Evolutionary conservation across 495 filamentous ascomycete species (phyloP), one percentile per base, ranked within the genome.

Genomic region (Rusavskia elegans): DNA sequence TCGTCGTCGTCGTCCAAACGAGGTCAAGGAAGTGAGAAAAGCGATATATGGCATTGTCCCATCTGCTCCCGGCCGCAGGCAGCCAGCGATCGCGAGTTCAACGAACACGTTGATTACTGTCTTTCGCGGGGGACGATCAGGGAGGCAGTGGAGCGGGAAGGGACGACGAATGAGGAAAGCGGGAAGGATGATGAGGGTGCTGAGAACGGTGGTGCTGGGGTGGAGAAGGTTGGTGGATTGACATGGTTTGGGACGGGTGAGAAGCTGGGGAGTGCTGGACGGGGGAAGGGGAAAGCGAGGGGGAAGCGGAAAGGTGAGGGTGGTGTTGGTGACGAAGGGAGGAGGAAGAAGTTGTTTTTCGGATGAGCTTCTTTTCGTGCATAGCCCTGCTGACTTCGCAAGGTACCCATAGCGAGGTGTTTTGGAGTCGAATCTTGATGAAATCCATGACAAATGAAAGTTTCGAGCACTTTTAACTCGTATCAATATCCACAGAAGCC

Each of bases 21-120:
- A 54, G 7, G 36, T 39, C 3, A 57, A 63, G 27, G 68, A 45
- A 41, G 29, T 7, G 21, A 56, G 21, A 57, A 55, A n/a, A 48
- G 45, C 17, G 17, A 46, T 17, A 46, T 71, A 58, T 96, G 88
- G 89, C 74, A 82, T 20, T 97, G 92, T 64, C 92, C 92, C 0
- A 87, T 97, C 37, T 97, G 92, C 63, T 63, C 63, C 3, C 70
- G 80, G 41, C 82, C 84, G 0, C 87, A 95, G 59, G 53, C 69
- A 4, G 80, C 89, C 0, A 77, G 88, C 55, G 87, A 96, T 62
- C 72, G 73, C 37, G 64, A 63, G 6, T 96, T 99, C 67, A 99
- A 99, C 57, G 81, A 83, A 48, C 93, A 99, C 65, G 84, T 99
- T 45, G 93, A 99, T 61, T 80, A 85, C 20, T 99, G 92, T 67